A percentile compares a stretch with the other conserved stretches of the same genome.
phyloP scores from a whole-genome alignment of 345 rosid species.

The Lumnitzera racemosa region DNA sequence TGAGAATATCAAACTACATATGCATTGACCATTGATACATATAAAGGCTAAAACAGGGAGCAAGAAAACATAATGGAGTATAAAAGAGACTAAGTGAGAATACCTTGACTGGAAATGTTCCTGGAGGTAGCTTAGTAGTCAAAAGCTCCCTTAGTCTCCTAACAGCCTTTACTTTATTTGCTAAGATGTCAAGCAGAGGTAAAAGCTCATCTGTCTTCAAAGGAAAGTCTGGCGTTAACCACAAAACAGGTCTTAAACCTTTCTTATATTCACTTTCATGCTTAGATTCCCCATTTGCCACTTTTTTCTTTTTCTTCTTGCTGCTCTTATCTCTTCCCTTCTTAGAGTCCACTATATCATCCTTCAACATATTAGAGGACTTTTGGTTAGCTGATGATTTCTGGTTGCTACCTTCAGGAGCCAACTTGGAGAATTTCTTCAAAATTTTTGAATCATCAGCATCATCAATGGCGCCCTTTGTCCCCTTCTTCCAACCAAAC shows the following conservation, averaged over 20 bases:
- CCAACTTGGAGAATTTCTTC: conserved; percentile 68
- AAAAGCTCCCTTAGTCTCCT: conserved; percentile 97
- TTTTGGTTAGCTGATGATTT: conserved; percentile 50
- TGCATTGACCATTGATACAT: conserved; percentile 1
- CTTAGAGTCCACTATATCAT: conserved; percentile 51
- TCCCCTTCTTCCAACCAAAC: conserved; percentile 89
- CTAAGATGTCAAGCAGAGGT: conserved; percentile 94
- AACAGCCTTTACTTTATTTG: conserved; percentile 93
- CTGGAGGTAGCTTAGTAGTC: conserved; percentile 86
- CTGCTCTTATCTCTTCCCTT: conserved; percentile 71
- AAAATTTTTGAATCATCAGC: conserved; percentile 57
- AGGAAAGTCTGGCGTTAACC: conserved; percentile 96
- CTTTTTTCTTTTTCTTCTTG: conserved; percentile 86
- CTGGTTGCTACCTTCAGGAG: conserved; percentile 57
- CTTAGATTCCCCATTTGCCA: conserved; percentile 40
- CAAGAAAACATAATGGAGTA: background rate
- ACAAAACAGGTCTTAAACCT: conserved; percentile 88
- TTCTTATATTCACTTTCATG: conserved; percentile 88
- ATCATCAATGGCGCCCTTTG: conserved; percentile 50
- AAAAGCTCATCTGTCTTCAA: conserved; percentile 84
- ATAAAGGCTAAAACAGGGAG: background rate
- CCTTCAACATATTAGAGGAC: conserved; percentile 47
- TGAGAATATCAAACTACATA: no score
- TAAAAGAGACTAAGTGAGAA: conserved; percentile 3
- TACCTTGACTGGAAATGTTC: conserved; percentile 99